These are phyloP conservation scores for Phoma herbarum DNA, from an alignment of 2,329 filamentous ascomycete genomes.

Conservation along the genomic window DNA sequence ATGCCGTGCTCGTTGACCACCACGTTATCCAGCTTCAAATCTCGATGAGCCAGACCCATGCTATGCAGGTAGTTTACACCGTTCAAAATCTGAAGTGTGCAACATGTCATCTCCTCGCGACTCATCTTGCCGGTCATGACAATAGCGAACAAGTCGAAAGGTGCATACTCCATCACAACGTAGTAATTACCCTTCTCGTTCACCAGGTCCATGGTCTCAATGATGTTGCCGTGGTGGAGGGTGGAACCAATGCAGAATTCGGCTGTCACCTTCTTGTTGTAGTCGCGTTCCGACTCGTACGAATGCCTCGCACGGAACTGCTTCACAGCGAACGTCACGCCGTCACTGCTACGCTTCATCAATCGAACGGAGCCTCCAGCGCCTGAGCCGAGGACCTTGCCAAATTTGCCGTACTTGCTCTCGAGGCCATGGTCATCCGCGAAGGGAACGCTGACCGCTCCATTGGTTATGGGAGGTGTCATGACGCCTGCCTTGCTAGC, in stretches of 20 bases:
- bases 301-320: conserved; percentile 92
- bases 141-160: conserved; percentile 94
- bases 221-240: conserved; percentile 96
- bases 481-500: conserved; percentile 53
- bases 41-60: conserved; percentile 92
- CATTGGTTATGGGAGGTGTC: conserved; percentile 49
- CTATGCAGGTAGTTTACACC: conserved; percentile 94
- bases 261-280: conserved; percentile 96
- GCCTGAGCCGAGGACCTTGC: conserved; percentile 90
- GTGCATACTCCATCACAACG: conserved; percentile 98
- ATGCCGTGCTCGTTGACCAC: conserved; percentile 96
- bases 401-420: conserved; percentile 95
- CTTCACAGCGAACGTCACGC: conserved; percentile 95
- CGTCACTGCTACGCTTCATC: conserved; percentile 92
- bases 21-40: conserved; percentile 97
- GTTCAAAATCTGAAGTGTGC: conserved; percentile 92
- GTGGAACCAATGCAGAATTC: conserved; percentile 99
- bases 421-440: conserved; percentile 90
- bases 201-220: conserved; percentile 96
- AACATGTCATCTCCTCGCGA: conserved; percentile 87
- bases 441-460: conserved; percentile 72
- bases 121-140: conserved; percentile 99
- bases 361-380: conserved; percentile 93
- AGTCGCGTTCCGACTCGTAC: conserved; percentile 94
- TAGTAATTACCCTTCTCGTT: conserved; percentile 96